Percentiles rank a stretch among this genome's conserved stretches.
Evolutionary conservation across 768 basidiomycete genomes (phyloP).

Genomic region (Porpolomopsis calyptriformis): DNA sequence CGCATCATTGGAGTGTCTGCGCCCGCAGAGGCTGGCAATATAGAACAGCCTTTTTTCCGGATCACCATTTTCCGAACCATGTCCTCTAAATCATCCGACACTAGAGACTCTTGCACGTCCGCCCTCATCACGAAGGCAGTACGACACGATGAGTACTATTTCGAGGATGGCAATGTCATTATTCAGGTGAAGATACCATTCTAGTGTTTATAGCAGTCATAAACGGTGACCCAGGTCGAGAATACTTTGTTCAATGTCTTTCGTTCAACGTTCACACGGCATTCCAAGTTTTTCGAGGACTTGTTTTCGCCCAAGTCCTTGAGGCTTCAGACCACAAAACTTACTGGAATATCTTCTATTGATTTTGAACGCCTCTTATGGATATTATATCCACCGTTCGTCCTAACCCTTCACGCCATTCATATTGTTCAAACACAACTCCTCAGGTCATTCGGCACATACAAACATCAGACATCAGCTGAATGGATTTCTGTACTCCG

Average conservation of each 20-base stretch:
- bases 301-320: slow-evolving; percentile 8
- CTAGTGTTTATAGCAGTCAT: background rate
- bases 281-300: slow-evolving; percentile 14
- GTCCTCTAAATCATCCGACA: background rate
- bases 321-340: slow-evolving; percentile 17
- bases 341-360: slow-evolving; percentile 15
- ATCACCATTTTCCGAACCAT: background rate
- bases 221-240: slow-evolving; percentile 10
- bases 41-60: background rate
- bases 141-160: slow-evolving; percentile 15
- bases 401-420: background rate
- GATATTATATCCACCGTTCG: slow-evolving; percentile 24
- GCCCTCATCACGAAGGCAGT: background rate
- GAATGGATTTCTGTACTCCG: slow-evolving; percentile 8
- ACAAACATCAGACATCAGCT: slow-evolving; percentile 5
- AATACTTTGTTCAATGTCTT: slow-evolving; percentile 17
- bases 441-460: slow-evolving; percentile 2
- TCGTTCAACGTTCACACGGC: slow-evolving; percentile 12
- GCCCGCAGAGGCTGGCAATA: background rate
- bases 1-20: background rate
- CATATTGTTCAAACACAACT: background rate
- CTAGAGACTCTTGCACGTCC: background rate
- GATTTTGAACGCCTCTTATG: slow-evolving; percentile 28
- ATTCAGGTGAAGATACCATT: slow-evolving; percentile 10
- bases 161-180: slow-evolving; percentile 20